Conservation (phyloP, 1,284 basidiomycete genomes). For the Boletus smithii region DNA sequence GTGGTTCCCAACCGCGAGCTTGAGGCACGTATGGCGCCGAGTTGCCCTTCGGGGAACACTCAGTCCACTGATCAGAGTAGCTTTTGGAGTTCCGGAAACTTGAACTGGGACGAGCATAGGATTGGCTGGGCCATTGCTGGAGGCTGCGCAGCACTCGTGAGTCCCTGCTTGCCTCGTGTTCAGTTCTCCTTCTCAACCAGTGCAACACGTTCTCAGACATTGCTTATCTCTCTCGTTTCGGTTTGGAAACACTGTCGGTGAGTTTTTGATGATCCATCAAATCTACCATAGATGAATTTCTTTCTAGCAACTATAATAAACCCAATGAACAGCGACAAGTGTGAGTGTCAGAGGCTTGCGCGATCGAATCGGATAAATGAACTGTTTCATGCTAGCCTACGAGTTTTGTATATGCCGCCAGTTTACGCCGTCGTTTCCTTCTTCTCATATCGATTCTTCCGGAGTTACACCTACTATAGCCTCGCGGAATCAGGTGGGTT, state of each 20-base stretch:
- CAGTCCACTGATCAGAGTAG: conserved; percentile 50
- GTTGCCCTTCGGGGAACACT: conserved; percentile 55
- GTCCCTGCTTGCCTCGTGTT: conserved; percentile 28
- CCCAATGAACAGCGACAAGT: conserved; percentile 73
- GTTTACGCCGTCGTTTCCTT: conserved; percentile 86
- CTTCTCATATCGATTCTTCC: conserved; percentile 83
- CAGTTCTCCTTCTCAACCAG: not conserved
- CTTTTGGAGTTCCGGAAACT: conserved; percentile 54
- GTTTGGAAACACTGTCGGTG: conserved; percentile 61
- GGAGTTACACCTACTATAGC: conserved; percentile 78
- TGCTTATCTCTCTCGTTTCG: conserved; percentile 54
- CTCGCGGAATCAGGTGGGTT: conserved; percentile 66
- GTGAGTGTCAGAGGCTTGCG: conserved; percentile 40
- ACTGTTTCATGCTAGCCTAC: conserved; percentile 36
- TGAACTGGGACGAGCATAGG: conserved; percentile 61
- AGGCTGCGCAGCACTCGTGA: conserved; percentile 54
- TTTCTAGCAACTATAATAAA: conserved; percentile 59
- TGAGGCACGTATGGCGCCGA: conserved; percentile 21
- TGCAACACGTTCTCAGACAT: conserved; percentile 42
- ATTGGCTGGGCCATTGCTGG: conserved; percentile 77
- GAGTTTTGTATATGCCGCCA: conserved; percentile 77
- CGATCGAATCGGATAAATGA: not conserved
- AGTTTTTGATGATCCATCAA: conserved; percentile 21
- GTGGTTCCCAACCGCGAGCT: not conserved
- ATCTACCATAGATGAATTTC: not conserved